Conservation (phyloP, 1,139 yeast genomes). For the Pichia sp. region DNA sequence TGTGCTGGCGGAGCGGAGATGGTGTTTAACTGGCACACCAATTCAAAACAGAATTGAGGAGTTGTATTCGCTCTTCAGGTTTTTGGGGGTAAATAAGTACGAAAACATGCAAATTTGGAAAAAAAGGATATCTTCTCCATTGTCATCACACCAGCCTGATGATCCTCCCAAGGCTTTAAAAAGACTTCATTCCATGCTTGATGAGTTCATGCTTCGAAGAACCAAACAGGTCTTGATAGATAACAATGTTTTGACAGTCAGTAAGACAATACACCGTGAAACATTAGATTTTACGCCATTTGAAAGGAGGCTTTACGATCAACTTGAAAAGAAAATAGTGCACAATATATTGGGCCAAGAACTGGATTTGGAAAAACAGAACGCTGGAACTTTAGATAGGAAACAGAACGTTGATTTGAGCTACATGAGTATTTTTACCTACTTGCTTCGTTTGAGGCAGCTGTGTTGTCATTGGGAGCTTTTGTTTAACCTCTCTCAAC, state of each 20-base stretch:
- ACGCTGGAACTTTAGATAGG: slow-evolving; percentile 27
- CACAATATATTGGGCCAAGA: slow-evolving; percentile 12
- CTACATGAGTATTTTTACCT: slow-evolving; percentile 34
- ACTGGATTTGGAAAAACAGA: slow-evolving; percentile 4
- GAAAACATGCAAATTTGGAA: slow-evolving; percentile 34
- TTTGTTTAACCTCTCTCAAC: slow-evolving; percentile 25
- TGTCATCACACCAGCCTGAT: slow-evolving; percentile 7
- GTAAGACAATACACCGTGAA: slow-evolving; percentile 34
- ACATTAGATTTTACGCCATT: slow-evolving; percentile 31
- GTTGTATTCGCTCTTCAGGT: slow-evolving; percentile 40
- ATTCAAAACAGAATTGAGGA: slow-evolving; percentile 49
- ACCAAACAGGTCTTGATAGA: slow-evolving; percentile 41
- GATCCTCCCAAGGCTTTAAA: slow-evolving; percentile 8
- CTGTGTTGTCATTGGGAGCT: slow-evolving; percentile 42
- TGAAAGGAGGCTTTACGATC: slow-evolving; percentile 36
- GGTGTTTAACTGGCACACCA: slow-evolving; percentile 56
- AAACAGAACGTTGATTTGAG: slow-evolving; percentile 25
- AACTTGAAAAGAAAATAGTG: slow-evolving; percentile 28
- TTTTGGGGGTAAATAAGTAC: slow-evolving; percentile 48
- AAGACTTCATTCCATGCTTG: slow-evolving; percentile 38
- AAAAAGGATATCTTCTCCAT: slow-evolving; percentile 26
- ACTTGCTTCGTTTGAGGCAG: slow-evolving; percentile 41
- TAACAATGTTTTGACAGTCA: slow-evolving; percentile 23
- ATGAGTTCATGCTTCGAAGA: slow-evolving; percentile 53
- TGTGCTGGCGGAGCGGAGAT: slow-evolving; percentile 37